phyloP scores from a whole-genome alignment of 129 eudicot genomes.

The Saposhnikovia divaricata region DNA sequence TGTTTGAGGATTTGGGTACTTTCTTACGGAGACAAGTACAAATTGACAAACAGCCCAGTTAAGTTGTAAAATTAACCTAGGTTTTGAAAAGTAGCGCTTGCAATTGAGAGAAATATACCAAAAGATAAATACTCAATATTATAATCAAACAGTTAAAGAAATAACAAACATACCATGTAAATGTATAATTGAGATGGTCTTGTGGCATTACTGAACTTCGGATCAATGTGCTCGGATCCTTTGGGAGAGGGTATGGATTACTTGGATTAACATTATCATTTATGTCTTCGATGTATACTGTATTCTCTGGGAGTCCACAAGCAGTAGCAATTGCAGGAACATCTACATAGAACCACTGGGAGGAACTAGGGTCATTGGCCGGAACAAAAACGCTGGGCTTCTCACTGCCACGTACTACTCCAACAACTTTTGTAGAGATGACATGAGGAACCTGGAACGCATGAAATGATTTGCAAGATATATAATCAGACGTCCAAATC shows the following conservation, averaged over 20 bases:
- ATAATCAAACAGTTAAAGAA: slow-evolving; percentile 10
- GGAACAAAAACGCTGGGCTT: slow-evolving; percentile 93
- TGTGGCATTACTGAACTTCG: slow-evolving; percentile 94
- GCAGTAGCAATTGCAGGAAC: slow-evolving; percentile 58
- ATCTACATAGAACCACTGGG: slow-evolving; percentile 92
- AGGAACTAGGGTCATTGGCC: slow-evolving; percentile 63
- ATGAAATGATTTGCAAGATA: slow-evolving; percentile 6
- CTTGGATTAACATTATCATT: slow-evolving; percentile 67
- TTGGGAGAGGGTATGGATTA: slow-evolving; percentile 84
- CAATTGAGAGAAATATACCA: not conserved
- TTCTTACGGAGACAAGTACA: not conserved
- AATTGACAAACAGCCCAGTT: not conserved
- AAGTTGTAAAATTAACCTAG: not conserved
- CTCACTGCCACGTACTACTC: slow-evolving; percentile 91
- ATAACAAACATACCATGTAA: slow-evolving; percentile 60
- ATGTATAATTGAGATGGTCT: slow-evolving; percentile 84
- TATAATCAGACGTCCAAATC: not conserved
- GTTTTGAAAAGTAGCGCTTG: not conserved
- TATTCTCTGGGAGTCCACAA: slow-evolving; percentile 71
- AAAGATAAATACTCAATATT: not conserved
- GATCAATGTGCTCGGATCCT: slow-evolving; percentile 57
- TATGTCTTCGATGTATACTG: slow-evolving; percentile 71
- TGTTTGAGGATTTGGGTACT: not conserved
- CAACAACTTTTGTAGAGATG: slow-evolving; percentile 53
- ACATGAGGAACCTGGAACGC: slow-evolving; percentile 36